Evolutionary conservation across 495 filamentous ascomycete species (phyloP).

Genomic region (Entonaema liquescens): DNA sequence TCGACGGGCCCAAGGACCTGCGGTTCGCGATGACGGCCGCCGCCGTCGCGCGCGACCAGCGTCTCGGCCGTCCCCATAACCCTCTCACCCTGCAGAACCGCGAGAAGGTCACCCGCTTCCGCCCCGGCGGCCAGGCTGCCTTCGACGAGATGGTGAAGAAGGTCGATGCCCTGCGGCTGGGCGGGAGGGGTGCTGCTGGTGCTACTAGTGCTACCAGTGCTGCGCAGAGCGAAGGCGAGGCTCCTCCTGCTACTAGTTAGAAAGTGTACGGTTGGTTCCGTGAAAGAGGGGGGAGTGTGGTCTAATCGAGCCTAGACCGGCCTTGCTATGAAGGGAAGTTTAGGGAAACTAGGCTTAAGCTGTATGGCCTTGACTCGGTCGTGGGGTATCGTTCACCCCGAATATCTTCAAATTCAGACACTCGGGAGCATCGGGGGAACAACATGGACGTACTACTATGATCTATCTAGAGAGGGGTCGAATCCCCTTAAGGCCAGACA

Average conservation of each 20-base stretch:
- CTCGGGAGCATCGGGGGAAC: neutral
- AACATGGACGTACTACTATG: neutral
- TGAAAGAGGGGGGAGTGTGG: neutral
- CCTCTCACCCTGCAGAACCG: conserved; percentile 80
- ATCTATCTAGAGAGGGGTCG: neutral
- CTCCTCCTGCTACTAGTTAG: neutral
- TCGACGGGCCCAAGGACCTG: conserved; percentile 95
- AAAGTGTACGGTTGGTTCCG: neutral
- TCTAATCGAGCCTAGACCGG: neutral
- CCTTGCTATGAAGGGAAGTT: neutral
- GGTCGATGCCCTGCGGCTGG: conserved; percentile 55
- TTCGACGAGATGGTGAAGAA: conserved; percentile 76
- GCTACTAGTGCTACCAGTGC: neutral
- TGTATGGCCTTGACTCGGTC: neutral
- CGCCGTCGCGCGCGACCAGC: conserved; percentile 71
- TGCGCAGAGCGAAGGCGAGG: neutral
- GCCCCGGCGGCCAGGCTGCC: conserved; percentile 69
- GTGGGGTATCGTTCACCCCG: neutral
- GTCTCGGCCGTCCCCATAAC: conserved; percentile 61
- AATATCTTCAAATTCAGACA: neutral
- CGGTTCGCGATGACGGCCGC: conserved; percentile 91
- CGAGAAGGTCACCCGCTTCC: conserved; percentile 82
- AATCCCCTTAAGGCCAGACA: neutral
- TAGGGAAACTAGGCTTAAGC: neutral
- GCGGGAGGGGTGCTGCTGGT: neutral